These are phyloP conservation scores for Wakefieldia striispora DNA, from an alignment of 768 basidiomycete genomes.

Conservation along the genomic window DNA sequence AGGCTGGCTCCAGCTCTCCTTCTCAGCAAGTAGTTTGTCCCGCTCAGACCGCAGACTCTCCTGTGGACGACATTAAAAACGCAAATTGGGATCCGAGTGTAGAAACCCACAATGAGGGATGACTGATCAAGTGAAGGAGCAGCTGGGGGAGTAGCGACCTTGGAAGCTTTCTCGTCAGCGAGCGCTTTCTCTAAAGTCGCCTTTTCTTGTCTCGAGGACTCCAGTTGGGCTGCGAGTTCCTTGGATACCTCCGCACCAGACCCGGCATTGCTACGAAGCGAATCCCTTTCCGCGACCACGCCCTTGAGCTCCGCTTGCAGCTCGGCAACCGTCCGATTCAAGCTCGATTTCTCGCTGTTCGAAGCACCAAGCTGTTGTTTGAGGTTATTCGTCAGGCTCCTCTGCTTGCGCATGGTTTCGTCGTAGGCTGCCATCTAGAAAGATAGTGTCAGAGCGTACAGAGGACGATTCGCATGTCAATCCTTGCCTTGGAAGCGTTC, in stretches of 20 bases:
- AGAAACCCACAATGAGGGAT: constrained; percentile 33
- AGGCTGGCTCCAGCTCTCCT: constrained; percentile 38
- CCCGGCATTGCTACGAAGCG: constrained; percentile 17
- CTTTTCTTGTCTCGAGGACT: constrained; percentile 38
- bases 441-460: background rate
- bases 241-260: constrained; percentile 21
- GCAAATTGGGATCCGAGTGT: background rate
- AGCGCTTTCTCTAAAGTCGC: constrained; percentile 37
- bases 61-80: constrained; percentile 33
- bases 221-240: constrained; percentile 35
- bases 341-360: constrained; percentile 28
- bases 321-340: constrained; percentile 26
- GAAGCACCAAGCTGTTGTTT: constrained; percentile 23
- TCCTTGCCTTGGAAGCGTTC: constrained; percentile 33
- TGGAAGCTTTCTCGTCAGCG: constrained; percentile 36
- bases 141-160: constrained; percentile 12
- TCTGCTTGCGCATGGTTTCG: constrained; percentile 38
- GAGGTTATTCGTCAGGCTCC: constrained; percentile 24
- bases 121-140: constrained; percentile 21
- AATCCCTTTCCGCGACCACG: constrained; percentile 29
- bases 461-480: background rate
- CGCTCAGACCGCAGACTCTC: constrained; percentile 54
- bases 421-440: constrained; percentile 44
- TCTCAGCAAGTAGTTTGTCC: constrained; percentile 61
- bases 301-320: constrained; percentile 29